Conservation (phyloP, 1,284 basidiomycete genomes). For the Ceratobasidium papillatum region DNA sequence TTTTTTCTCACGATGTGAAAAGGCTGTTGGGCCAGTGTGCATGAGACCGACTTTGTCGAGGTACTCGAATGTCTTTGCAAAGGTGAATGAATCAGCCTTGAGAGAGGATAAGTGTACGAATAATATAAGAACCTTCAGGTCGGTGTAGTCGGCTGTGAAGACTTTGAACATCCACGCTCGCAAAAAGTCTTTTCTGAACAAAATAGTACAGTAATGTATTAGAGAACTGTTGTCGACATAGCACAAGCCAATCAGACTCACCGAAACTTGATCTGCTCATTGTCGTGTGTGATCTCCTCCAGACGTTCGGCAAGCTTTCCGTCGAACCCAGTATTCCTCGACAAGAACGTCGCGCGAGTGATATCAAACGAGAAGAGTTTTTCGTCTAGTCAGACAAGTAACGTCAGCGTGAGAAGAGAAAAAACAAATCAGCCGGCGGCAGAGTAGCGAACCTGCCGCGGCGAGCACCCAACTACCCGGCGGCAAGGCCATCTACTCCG, state of each 20-base stretch:
- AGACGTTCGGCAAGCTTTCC: conserved; percentile 19
- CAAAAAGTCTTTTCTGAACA: conserved; percentile 42
- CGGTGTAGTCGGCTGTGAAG: conserved; percentile 43
- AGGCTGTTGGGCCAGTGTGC: conserved; percentile 45
- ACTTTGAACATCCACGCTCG: conserved; percentile 43
- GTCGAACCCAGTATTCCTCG: conserved; percentile 43
- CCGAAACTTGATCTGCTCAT: conserved; percentile 43
- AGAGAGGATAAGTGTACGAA: neutral
- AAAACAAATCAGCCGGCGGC: conserved; percentile 2
- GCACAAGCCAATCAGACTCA: neutral
- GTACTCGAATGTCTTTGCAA: conserved; percentile 41
- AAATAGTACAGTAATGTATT: neutral
- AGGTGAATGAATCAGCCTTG: neutral
- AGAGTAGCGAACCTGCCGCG: neutral
- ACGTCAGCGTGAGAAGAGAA: neutral
- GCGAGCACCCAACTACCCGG: neutral
- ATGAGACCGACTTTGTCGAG: conserved; percentile 41
- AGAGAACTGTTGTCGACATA: neutral
- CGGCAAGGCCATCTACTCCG: neutral
- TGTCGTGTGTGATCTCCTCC: conserved; percentile 39
- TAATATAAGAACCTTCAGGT: conserved; percentile 20
- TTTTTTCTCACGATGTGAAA: conserved; percentile 45
- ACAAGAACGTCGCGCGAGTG: conserved; percentile 42
- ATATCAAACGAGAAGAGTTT: conserved; percentile 44
- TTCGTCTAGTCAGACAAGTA: conserved; percentile 29